Conservation (phyloP, 306 rosid genomes). For the Malus asiatica region DNA sequence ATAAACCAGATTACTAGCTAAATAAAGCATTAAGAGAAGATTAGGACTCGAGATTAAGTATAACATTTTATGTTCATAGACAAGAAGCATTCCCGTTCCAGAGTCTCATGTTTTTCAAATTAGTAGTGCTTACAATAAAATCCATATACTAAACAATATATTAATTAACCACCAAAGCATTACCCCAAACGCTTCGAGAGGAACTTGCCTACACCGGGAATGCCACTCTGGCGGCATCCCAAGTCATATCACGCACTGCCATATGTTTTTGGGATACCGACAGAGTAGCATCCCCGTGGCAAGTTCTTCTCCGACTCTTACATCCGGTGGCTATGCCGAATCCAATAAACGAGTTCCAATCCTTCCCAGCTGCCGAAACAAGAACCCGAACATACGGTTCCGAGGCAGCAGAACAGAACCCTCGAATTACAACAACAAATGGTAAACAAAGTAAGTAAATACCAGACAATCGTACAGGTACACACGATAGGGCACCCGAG, state of each 20-base stretch:
- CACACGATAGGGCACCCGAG: conserved; percentile 46
- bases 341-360: conserved; percentile 32
- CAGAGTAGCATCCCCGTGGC: neutral
- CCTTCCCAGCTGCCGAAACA: conserved; percentile 24
- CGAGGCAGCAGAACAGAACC: conserved; percentile 20
- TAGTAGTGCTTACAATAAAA: conserved; percentile 44
- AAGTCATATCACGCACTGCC: neutral
- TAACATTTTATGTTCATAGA: conserved; percentile 45
- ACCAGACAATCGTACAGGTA: conserved; percentile 52
- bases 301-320: neutral
- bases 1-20: neutral
- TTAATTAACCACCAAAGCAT: conserved; percentile 29
- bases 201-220: neutral
- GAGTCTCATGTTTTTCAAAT: conserved; percentile 30
- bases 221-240: neutral
- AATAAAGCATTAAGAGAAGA: neutral
- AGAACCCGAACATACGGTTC: neutral
- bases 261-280: neutral
- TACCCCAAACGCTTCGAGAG: neutral
- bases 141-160: conserved; percentile 34
- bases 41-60: conserved; percentile 10
- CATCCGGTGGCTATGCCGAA: conserved; percentile 34
- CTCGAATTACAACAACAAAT: conserved; percentile 37
- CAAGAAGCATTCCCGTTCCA: conserved; percentile 29
- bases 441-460: conserved; percentile 21